Percentiles rank a stretch among this genome's conserved stretches.
These are phyloP conservation scores for Diutina catenulata DNA, from an alignment of 1,139 yeast genomes.

Conservation along the genomic window DNA sequence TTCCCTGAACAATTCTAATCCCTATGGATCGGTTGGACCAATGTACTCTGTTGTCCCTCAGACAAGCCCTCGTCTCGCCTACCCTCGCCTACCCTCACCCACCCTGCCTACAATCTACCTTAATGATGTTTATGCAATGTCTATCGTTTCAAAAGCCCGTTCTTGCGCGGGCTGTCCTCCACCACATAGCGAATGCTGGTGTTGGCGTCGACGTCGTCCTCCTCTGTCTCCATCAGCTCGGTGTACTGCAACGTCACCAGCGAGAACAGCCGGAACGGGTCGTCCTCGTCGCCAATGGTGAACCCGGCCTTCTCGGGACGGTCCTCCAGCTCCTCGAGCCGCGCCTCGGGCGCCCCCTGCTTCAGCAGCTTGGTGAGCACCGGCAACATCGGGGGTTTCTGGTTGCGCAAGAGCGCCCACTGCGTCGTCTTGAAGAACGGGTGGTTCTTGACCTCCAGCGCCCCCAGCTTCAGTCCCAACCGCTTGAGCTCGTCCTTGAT, in stretches of 20 bases:
- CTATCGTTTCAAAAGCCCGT: no score
- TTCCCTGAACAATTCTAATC: no score
- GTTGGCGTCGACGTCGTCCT: constrained; percentile 8
- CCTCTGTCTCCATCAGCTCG: constrained; percentile 27
- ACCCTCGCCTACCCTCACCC: no score
- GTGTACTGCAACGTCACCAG: constrained; percentile 83
- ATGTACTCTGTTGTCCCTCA: no score
- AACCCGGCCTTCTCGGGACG: background rate
- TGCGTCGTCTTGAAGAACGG: constrained; percentile 82
- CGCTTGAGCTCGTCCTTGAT: constrained; percentile 84
- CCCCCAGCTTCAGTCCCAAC: constrained; percentile 86
- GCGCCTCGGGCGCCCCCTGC: background rate
- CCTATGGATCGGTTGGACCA: no score
- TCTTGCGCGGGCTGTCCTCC: no score
- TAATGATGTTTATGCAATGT: no score
- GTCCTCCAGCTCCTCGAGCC: constrained; percentile 3
- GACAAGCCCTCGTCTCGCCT: no score
- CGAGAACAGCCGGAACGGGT: constrained; percentile 81
- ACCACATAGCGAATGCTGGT: constrained; percentile 2
- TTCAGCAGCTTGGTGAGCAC: constrained; percentile 42
- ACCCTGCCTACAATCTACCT: no score
- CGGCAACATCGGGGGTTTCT: constrained; percentile 92
- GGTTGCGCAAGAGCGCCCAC: constrained; percentile 91
- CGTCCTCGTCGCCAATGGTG: no score
- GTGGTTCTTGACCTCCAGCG: constrained; percentile 85